Conservation (phyloP, 345 rosid species). For the thale cress (Arabidopsis thaliana) region TAIR10.1 NC_003075.7:15185001-15185500, state of each 20-base stretch:
- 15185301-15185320: neutral
- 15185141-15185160: too few species aligned
- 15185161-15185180: too few species aligned
- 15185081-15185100: neutral
- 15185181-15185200: too few species aligned
- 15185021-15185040: neutral
- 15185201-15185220: too few species aligned
- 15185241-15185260: too few species aligned
- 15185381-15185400: constrained; percentile 15
- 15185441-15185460: neutral
- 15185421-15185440: neutral
- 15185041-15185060: neutral
- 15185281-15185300: too few species aligned
- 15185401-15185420: neutral
- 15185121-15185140: too few species aligned
- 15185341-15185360: neutral
- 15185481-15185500: constrained; percentile 32
- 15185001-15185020: constrained; percentile 23
- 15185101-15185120: too few species aligned
- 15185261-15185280: too few species aligned
- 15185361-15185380: neutral
- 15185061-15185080: neutral
- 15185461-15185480: constrained; percentile 16
- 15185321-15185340: neutral
- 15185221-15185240: too few species aligned